Base-by-base conservation (phyloP, 805 yeast genomes). In the Kuraishia molischiana region DNA sequence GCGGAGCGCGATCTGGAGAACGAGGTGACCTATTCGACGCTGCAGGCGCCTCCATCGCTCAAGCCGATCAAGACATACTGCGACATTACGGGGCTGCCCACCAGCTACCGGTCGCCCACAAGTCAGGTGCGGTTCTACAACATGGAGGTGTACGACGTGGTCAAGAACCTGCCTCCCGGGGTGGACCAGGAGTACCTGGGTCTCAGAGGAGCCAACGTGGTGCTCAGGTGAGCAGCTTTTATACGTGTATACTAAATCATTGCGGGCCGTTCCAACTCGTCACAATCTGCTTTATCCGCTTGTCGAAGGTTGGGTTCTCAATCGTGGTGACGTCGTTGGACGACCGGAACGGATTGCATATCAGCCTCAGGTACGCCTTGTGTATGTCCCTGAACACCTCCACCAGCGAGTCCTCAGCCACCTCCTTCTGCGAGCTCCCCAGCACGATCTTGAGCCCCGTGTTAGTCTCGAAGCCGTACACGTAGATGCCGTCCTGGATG, bases 121-220 rank as follows among this genome's bases (percentile, higher is more conserved):
- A 82, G 76, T 49, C 81, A 82, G 31, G 62, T 90, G 37, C 66
- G 95, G 39, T 90, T 77, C 56, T 77, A 84, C 57, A 81, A 90
- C 54, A 77, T 77, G 37, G 97, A 90, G 57, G 79, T 90, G 22
- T 89, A 76, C 56, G 84, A 79, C 35, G 66, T 81, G 26, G 81
- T 85, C 26, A 76, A 77, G 54, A 75, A 76, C 44, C 75, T 90
- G 77, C 80, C 87, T 1, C 85, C 94, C 3, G 95, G 96, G 19
- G 82, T 83, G 21, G 97, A 90, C 58, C 97, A 90, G 60, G 94
- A 87, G 57, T 90, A 87, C 54, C 65, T 90, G 52, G 83, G 83
- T 45, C 64, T 90, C 42, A 70, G 97, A 48, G 85, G 84, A 38
- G 97, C 95, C 29, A 84, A 90, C 54, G 86, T 89, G 14, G 75